These are phyloP conservation scores for Daldinia childiae DNA, from an alignment of 495 filamentous ascomycete species.

Conservation along the genomic window DNA sequence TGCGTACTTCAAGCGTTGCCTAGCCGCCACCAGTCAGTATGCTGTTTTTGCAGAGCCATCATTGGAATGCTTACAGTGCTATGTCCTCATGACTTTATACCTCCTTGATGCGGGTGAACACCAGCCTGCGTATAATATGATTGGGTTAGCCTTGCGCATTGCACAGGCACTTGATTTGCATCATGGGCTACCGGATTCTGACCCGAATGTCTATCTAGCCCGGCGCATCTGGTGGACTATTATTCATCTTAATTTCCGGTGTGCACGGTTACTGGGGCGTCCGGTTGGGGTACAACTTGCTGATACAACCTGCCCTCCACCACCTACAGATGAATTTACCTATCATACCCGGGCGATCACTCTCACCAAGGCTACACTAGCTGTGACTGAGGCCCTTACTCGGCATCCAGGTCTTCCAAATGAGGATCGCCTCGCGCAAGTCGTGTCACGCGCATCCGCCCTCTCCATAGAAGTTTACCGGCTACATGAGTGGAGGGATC, in stretches of 20 bases:
- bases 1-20: constrained; percentile 45
- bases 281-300: constrained; percentile 38
- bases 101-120: constrained; percentile 33
- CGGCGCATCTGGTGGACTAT: constrained; percentile 49
- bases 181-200: constrained; percentile 15
- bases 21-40: constrained; percentile 39
- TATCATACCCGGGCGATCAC: constrained; percentile 42
- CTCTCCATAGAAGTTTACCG: constrained; percentile 6
- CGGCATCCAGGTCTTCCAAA: constrained; percentile 6
- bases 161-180: constrained; percentile 46
- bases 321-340: constrained; percentile 3
- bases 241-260: constrained; percentile 49
- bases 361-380: constrained; percentile 39
- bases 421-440: constrained; percentile 16
- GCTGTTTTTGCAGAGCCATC: constrained; percentile 37
- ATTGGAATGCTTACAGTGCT: constrained; percentile 41
- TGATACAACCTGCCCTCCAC: constrained; percentile 22
- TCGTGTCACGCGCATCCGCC: constrained; percentile 20
- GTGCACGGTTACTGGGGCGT: constrained; percentile 46
- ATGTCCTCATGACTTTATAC: constrained; percentile 36
- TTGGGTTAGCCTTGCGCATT: constrained; percentile 46
- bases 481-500: constrained; percentile 28
- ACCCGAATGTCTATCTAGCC: constrained; percentile 18
- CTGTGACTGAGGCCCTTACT: constrained; percentile 35
- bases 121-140: constrained; percentile 50